Evolutionary conservation across 352 stramenopile species (phyloP), one percentile per base, ranked within the genome.

Genomic region (Pilasporangium apinafurcum): DNA sequence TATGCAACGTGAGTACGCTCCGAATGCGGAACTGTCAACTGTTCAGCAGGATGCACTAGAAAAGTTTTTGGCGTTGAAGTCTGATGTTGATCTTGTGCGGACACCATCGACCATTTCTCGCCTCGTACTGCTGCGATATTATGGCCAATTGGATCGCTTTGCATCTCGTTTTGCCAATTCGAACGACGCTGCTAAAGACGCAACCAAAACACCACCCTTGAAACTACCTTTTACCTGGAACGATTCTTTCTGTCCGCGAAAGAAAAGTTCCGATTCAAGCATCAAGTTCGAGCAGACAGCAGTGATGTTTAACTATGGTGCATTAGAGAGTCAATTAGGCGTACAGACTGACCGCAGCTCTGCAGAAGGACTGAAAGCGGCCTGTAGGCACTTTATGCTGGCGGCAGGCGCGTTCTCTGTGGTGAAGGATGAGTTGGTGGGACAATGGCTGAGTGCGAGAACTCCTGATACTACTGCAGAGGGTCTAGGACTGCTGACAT

Each of bases 161-260:
- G 57, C 60, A 10, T 32, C 57, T 34, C 75, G 81, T 17, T 93
- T 95, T 37, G 47, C 53, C 5, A 28, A 18, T 20, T 13, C 9
- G 3, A 21, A 33, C 9, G 21, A 28, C 10, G 47, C 22, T 17
- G 21, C 47, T 8, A 54, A 22, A 9, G 29, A 18, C 5, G 13
- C 36, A 13, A n/a, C n/a, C n/a, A n/a, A n/a, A n/a, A 41, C 56
- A 25, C 21, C 41, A 0, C 10, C 41, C 24, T 51, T 92, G 5
- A 56, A 65, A 24, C 56, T 96, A 14, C 65, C 77, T 30, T 96
- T 96, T 52, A 79, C 76, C n/a, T 96, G 87, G 87, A 87, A 79
- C 59, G 86, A 96, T 43, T 92, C 87, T 44, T 95, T 96, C 53
- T 89, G 74, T 46, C 83, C 86, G 16, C 83, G 72, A 33, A 94